Evolutionary conservation across 2,329 filamentous ascomycete species (phyloP), one percentile per base, ranked within the genome.

Genomic region (Alternaria novae-zelandiae): DNA sequence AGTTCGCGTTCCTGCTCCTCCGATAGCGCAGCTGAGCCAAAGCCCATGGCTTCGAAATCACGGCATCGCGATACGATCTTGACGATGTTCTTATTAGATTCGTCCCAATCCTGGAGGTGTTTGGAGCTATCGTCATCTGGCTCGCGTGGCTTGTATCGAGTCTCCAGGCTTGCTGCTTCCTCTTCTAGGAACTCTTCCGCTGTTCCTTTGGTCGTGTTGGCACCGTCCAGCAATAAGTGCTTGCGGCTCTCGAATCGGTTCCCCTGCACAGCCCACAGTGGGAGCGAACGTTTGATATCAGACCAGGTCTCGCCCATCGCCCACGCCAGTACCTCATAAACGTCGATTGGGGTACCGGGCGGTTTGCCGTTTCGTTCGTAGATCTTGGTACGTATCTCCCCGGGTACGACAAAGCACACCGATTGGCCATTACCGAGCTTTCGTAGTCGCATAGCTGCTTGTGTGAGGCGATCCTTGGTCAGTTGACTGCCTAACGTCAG

Each of bases 1-100:
- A 93, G 79, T 65, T 92, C 90, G 0, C 90, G 83, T 71, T 93
- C 90, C 66, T 92, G 89, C 61, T 93, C 90, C 69, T 92, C 89
- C 3, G 86, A 79, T 0, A 91, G 76, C 0, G 78, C 77, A 0
- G 81, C 79, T 0, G 80, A 70, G 1, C 74, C 66, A 25, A 82
- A 69, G 3, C 70, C 57, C 45, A 73, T 63, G 6, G 76, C 74
- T 4, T 70, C 61, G 44, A 79, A 78, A 1, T 72, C 66, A 7
- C 56, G 63, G 59, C 68, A 78, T 26, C 62, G 66, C 5, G 58
- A 44, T 4, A 72, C 17, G 10, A 78, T 77, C 8, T 61, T 45
- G 7, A 54, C 15, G 17, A 78, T 67, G 26, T 71, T 76, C 7
- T 54, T 10, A 17, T 69, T 69, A 2, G 50, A 55, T 7, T 61